A percentile compares a stretch with the other conserved stretches of the same genome.
phyloP scores from a whole-genome alignment of 176 grass and related monocot species.

The Eragrostis nindensis region DNA sequence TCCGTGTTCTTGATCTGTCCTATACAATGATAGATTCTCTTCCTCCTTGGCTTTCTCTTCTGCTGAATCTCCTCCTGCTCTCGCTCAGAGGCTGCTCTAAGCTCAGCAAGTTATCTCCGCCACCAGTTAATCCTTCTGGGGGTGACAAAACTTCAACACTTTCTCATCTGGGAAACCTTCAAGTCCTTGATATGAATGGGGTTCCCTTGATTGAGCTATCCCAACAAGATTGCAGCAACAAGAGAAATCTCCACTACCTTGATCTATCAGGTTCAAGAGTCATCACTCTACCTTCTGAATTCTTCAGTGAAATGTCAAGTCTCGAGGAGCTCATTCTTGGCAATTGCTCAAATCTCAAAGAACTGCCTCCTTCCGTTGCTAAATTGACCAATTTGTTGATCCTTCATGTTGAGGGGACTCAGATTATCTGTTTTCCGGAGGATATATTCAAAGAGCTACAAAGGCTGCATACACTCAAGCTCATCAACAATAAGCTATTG shows the following conservation, averaged over 20 bases:
- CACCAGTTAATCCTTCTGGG: neutral
- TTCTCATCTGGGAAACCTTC: neutral
- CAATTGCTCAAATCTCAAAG: neutral
- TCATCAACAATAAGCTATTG: neutral
- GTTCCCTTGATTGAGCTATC: neutral
- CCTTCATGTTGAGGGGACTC: neutral
- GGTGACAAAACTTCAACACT: neutral
- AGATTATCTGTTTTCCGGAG: neutral
- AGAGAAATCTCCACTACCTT: neutral
- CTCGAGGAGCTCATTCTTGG: conserved; percentile 10
- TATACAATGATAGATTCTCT: too few relatives aligned
- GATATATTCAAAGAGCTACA: neutral
- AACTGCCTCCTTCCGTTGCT: neutral
- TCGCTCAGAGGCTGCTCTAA: neutral
- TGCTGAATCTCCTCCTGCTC: neutral
- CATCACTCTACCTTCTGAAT: neutral
- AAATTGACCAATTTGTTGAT: neutral
- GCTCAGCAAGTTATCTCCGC: neutral
- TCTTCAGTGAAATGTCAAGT: neutral
- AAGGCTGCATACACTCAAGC: neutral
- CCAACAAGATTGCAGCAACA: neutral
- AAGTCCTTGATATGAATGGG: conserved; percentile 11
- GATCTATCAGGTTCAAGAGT: neutral
- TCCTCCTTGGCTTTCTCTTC: neutral
- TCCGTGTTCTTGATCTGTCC: too few relatives aligned